Percentiles rank a stretch among this genome's conserved stretches.
These are phyloP conservation scores for Gossypium bickii DNA, from an alignment of 345 rosid species.

Conservation along the genomic window DNA sequence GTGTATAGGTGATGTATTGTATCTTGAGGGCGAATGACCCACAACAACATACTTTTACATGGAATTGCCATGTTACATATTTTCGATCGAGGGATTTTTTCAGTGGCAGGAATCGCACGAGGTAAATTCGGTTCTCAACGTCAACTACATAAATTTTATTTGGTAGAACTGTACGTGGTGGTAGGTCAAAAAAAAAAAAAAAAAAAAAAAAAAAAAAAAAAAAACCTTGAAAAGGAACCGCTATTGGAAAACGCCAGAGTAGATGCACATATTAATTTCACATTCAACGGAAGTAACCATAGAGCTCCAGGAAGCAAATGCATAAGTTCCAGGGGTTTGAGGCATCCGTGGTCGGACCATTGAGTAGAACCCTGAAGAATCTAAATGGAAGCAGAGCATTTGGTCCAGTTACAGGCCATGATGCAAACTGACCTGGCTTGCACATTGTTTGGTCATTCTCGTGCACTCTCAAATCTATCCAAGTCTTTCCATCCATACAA, in stretches of 20 bases:
- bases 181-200: background rate
- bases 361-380: slow-evolving; percentile 65
- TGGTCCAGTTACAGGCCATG: slow-evolving; percentile 73
- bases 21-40: background rate
- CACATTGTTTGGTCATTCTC: slow-evolving; percentile 74
- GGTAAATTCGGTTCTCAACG: background rate
- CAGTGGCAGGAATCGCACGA: background rate
- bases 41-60: background rate
- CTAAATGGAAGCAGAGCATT: slow-evolving; percentile 73
- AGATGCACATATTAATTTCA: background rate
- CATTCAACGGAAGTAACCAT: slow-evolving; percentile 64
- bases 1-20: no score
- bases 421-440: slow-evolving; percentile 77
- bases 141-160: background rate
- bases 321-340: slow-evolving; percentile 75
- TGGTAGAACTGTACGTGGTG: background rate
- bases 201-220: background rate
- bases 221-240: background rate
- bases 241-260: no score
- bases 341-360: slow-evolving; percentile 64
- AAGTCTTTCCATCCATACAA: slow-evolving; percentile 63
- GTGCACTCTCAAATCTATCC: slow-evolving; percentile 73
- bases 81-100: background rate
- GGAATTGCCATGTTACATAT: background rate
- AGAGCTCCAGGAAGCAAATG: slow-evolving; percentile 89